Conservation (phyloP, 2,329 filamentous ascomycete species). For the Talaromyces sp. region DNA sequence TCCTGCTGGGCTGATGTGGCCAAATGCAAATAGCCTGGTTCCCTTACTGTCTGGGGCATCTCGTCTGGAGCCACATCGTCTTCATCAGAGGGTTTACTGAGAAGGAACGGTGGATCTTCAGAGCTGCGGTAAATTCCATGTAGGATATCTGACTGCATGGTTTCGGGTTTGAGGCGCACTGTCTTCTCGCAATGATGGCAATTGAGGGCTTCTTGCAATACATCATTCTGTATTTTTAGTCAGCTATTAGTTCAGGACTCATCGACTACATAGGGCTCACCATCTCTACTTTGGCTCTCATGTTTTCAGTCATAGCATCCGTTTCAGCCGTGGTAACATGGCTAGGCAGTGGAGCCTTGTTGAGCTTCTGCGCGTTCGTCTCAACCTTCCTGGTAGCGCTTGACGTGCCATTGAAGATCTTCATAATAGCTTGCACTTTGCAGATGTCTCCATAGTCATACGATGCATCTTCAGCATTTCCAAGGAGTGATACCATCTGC, state of each 20-base stretch:
- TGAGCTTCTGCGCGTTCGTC: constrained; percentile 2
- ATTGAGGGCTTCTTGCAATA: constrained; percentile 21
- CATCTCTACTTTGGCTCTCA: constrained; percentile 16
- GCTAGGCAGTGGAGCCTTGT: not conserved
- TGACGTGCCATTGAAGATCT: constrained; percentile 15
- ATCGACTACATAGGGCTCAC: constrained; percentile 9
- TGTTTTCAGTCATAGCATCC: not conserved
- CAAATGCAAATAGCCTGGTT: constrained; percentile 16
- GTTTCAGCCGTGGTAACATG: not conserved
- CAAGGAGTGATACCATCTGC: constrained; percentile 13
- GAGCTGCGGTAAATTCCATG: constrained; percentile 12
- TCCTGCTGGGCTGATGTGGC: constrained; percentile 16
- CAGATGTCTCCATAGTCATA: constrained; percentile 18
- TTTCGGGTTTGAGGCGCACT: constrained; percentile 13
- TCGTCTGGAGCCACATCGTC: constrained; percentile 17
- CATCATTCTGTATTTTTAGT: constrained; percentile 18
- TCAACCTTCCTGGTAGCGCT: constrained; percentile 16
- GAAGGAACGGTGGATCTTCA: constrained; percentile 17
- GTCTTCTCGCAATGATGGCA: constrained; percentile 17
- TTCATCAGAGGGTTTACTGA: constrained; percentile 10
- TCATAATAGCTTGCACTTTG: constrained; percentile 16
- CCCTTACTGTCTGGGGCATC: not conserved
- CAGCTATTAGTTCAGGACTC: not conserved
- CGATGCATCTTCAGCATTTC: constrained; percentile 16
- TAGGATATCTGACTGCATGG: constrained; percentile 19